Evolutionary conservation across 768 basidiomycete genomes (phyloP), one percentile per base, ranked within the genome.

Genomic region (Termitomyces bulborhizus): DNA sequence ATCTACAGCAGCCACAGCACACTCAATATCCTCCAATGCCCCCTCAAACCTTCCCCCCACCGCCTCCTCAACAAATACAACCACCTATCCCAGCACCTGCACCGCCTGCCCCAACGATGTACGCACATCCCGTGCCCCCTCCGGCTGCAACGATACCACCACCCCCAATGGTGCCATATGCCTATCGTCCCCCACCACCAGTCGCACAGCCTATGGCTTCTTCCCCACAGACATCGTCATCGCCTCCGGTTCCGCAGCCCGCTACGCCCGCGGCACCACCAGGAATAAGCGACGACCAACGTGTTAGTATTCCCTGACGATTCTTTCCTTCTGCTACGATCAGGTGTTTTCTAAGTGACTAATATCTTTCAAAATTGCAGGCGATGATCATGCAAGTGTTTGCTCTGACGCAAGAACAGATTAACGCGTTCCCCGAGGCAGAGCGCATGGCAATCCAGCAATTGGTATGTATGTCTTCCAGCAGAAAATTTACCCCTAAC

Each of bases 381-480:
- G 78, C 81, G 34, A 89, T 96, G 85, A 67, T 97, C 51, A 78
- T 92, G 70, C 93, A 94, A 72, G 93, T 98, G 0, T 72, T 98
- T 32, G 81, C 77, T 57, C 69, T 98, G 65, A 86, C 88, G 1
- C 84, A 77, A 45, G 92, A 90, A 44, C 93, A 96, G 68, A 89
- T 98, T 58, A 85, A 84, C 46, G 81, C 81, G 7, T 71, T 97
- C 47, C 89, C 92, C 29, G 86, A 89, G 4, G 76, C 78, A 1
- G 93, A 96, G 62, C 78, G 88, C 34, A 78, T 81, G 0, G 86
- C 91, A 11, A 91, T 98, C 29, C 77, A 89, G 68, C 84, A 88
- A 66, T 66, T 96, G 68, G 92, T 93, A 52, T 52, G 21, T 26
- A n/a, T 69, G 66, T 31, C 21, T 48, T 32, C 24, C 12, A 21